Base-by-base conservation (phyloP, 2,329 filamentous ascomycete species). In the Coniosporium tulheliwenetii region DNA sequence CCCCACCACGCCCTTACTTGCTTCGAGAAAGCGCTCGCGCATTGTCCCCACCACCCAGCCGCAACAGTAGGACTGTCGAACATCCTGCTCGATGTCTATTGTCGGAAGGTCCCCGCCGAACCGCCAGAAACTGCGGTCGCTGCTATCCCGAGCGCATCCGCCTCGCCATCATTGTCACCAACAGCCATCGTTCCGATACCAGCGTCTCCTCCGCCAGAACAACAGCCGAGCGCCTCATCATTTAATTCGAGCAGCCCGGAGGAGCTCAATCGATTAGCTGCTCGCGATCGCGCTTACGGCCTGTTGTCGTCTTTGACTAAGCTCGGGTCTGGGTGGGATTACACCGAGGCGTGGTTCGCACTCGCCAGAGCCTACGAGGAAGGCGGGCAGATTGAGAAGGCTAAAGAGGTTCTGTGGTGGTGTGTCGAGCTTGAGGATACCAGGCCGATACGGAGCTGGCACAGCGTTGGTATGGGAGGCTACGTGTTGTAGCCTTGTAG, bases 391-490 rank as follows among this genome's bases (percentile, higher is more conserved):
- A 61, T 76, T 1, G 83, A 91, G 32, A 93, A 89, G 65, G 82
- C 91, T 10, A 93, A 87, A 63, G 82, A 91, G 50, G 85, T 87
- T 37, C 70, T 96, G 5, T 96, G 91, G 91, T 96, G 89, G 86
- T 93, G 87, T 51, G 83, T 98, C 10, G 86, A 95, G 61, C 68
- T 98, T 29, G 91, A 96, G 57, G 89, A 98, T 56, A 77, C 76
- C 7, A 77, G 75, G 47, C 85, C 81, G 0, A 73, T 94, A 38
- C 75, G 91, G 43, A 72, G 75, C 43, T 96, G 89, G 91, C 71
- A 68, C 29, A 78, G 73, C 48, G 70, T 85, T 26, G 78, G 74
- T 3, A 69, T 69, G 39, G 76, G 77, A 14, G 72, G 80, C 14
- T 84, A 83, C 60, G 73, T 82, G 37, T 61, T 79, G 46, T 77